Evolutionary conservation across 345 rosid species (phyloP), one percentile per base, ranked within the genome.

Genomic region (Corchorus olitorius): DNA sequence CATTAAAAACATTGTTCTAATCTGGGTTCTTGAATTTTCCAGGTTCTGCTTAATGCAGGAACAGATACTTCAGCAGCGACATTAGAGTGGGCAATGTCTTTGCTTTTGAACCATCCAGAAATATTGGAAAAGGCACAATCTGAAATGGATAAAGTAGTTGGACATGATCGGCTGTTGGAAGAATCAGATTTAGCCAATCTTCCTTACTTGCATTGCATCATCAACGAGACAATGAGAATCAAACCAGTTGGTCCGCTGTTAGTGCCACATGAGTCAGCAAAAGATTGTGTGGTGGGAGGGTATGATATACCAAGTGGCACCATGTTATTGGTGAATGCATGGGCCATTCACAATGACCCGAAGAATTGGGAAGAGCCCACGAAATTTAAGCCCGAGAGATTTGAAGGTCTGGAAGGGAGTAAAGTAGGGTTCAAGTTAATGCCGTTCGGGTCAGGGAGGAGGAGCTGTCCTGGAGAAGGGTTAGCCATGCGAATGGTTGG

Each of bases 401-500:
- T 17, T 14, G 65, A 80, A 12, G 76, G 76, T 20, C 41, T 72
- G 8, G 65, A 45, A 41, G 65, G 37, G 37, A 43, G 53, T 34
- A 41, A 45, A 61, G 10, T 5, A 16, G 65, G 19, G 8, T 72
- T 41, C 15, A 72, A 19, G 64, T 19, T 72, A 3, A 72, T 58
- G 75, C 75, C 75, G 1, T 72, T 72, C 46, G 75, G 75, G 52
- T 13, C 17, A 14, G 75, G 96, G 16, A 84, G 96, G 69, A 86
- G 91, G 10, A 53, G 86, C 22, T 91, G 93, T 74, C 92, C 93
- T 0, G 75, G 75, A 19, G 75, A 72, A 72, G 75, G 54, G 13
- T 20, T 59, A 27, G 77, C 71, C 52, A 1, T 63, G 48, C 61
- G 77, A 41, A 64, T 65, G 77, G 37, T 75, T 63, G 77, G 77